Base-by-base conservation (phyloP, 2,329 filamentous ascomycete genomes). In the Pseudogymnoascus sp. region DNA sequence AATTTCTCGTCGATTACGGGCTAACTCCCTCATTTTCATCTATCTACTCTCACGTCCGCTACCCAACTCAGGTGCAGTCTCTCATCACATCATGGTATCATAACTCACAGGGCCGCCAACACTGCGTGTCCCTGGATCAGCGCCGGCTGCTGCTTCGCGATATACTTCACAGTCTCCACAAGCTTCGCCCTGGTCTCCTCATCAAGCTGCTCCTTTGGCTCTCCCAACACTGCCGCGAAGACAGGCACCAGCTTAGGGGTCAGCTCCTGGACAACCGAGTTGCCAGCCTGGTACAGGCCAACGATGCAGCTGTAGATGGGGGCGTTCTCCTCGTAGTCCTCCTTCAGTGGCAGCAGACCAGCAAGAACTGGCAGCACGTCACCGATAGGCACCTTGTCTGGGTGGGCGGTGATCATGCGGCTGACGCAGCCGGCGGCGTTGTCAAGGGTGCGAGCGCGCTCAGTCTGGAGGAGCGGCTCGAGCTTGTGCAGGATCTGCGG, bases 291-390 rank as follows among this genome's bases (percentile, higher is more conserved):
- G 74, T 92, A 97, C 66, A 97, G 83, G 75, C 89, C 87, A 75
- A 90, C 87, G 70, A 99, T 87, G 84, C 92, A 95, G 74, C 88
- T 84, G 78, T 88, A 99, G 64, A 97, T 87, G 7, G 94, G 92
- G 70, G 90, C 90, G 77, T 99, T 97, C 83, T 97, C 94, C 76
- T 97, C 92, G 70, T 85, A 97, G 74, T 97, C 94, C 73, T 96
- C 92, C 75, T 89, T 90, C 65, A 97, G 81, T 8, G 94, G 94
- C 37, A 97, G 83, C 29, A 92, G 82, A 64, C 84, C 83, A 62
- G 95, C 83, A 29, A 97, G 78, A 0, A 85, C 86, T 27, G 93
- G 92, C 1, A 99, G 83, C 18, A 96, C 90, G 64, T 96, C 87
- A 39, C 82, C 77, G 60, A 96, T 82, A 15, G 93, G 92, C 8